A percentile compares a stretch with the other conserved stretches of the same genome.
Evolutionary conservation across 2,329 filamentous ascomycete species (phyloP).

Genomic region (Aspergillus persii): DNA sequence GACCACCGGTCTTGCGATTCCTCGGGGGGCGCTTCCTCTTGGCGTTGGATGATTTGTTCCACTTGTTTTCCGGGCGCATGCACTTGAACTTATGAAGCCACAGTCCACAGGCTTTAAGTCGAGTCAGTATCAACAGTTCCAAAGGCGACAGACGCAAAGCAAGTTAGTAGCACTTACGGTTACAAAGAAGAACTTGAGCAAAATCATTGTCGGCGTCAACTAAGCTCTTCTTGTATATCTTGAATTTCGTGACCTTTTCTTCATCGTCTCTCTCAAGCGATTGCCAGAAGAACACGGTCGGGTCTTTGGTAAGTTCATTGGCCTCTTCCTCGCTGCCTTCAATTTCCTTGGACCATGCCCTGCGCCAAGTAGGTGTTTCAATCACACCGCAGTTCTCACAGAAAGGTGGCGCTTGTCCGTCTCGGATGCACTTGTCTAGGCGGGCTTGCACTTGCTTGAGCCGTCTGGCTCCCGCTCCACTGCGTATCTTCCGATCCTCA

Average conservation of each 20-base stretch:
- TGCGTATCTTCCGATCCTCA: conserved; percentile 41
- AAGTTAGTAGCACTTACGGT: conserved; percentile 60
- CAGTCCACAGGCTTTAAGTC: conserved; percentile 70
- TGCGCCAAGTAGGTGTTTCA: conserved; percentile 94
- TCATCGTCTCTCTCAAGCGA: conserved; percentile 62
- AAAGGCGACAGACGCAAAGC: background rate
- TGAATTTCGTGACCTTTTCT: conserved; percentile 64
- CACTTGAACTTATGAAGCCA: conserved; percentile 87
- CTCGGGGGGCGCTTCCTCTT: conserved; percentile 41
- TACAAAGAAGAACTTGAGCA: conserved; percentile 77
- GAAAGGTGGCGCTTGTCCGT: conserved; percentile 80
- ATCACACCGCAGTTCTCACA: conserved; percentile 94
- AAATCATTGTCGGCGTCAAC: conserved; percentile 67
- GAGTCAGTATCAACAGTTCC: conserved; percentile 10
- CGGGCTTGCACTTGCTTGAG: conserved; percentile 62
- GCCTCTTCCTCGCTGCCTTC: conserved; percentile 68
- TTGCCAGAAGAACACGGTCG: conserved; percentile 72
- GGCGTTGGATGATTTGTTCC: conserved; percentile 62
- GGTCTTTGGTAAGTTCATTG: conserved; percentile 70
- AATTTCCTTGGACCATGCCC: conserved; percentile 78
- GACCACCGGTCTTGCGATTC: conserved; percentile 33
- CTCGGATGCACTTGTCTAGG: conserved; percentile 61
- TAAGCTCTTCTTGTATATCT: conserved; percentile 71
- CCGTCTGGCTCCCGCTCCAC: conserved; percentile 60
- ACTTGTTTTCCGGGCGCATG: conserved; percentile 79